Evolutionary conservation across 2,329 filamentous ascomycete species (phyloP).

Genomic region (Blumeriella jaapii): DNA sequence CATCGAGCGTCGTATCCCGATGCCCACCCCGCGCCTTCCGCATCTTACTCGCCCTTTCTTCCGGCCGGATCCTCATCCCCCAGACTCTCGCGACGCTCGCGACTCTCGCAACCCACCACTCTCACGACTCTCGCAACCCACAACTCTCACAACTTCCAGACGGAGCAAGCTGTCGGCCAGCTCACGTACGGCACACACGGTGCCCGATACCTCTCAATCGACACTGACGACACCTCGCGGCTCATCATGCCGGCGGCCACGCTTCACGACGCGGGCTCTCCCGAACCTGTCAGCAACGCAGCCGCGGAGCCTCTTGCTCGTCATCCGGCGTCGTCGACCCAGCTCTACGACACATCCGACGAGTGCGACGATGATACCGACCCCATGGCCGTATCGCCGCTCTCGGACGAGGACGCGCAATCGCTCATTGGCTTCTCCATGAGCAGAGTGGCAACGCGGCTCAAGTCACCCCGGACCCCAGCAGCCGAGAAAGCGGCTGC

Average conservation of each 20-base stretch:
- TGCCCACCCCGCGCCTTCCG: slow-evolving; percentile 9
- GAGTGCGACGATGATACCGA: slow-evolving; percentile 16
- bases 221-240: no score
- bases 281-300: slow-evolving; percentile 6
- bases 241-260: no score
- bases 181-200: no score
- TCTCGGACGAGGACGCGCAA: slow-evolving; percentile 41
- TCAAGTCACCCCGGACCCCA: slow-evolving; percentile 43
- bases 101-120: no score
- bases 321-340: slow-evolving; percentile 7
- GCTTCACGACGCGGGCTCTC: neutral
- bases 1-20: no score
- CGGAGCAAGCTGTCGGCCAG: no score
- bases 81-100: neutral
- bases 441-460: slow-evolving; percentile 42
- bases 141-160: no score
- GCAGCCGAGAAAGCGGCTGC: slow-evolving; percentile 47
- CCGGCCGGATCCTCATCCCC: neutral
- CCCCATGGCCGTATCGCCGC: slow-evolving; percentile 14
- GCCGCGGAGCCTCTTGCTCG: neutral
- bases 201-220: no score
- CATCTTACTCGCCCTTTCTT: neutral
- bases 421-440: slow-evolving; percentile 49
- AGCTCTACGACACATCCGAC: slow-evolving; percentile 6
- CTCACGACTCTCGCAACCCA: no score